Percentiles rank a stretch among this genome's conserved stretches.
phyloP scores from a whole-genome alignment of 2,329 filamentous ascomycete species.

The Pseudogymnoascus sp. region DNA sequence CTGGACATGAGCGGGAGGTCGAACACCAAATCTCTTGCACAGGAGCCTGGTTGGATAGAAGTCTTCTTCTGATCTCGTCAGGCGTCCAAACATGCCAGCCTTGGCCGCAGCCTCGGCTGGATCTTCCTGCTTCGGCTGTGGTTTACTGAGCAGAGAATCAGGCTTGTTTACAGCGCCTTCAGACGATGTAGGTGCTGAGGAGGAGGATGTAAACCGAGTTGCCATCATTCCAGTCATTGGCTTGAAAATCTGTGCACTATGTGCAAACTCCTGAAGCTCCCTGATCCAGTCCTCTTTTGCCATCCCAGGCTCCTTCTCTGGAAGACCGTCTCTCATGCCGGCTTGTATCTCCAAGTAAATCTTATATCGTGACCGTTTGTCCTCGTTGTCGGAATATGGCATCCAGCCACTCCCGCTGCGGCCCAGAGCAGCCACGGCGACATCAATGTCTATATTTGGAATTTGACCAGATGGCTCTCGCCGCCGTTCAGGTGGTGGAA shows the following conservation, averaged over 20 bases:
- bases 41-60: constrained; percentile 77
- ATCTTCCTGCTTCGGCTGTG: constrained; percentile 53
- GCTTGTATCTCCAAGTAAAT: constrained; percentile 72
- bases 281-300: constrained; percentile 66
- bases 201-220: constrained; percentile 75
- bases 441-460: constrained; percentile 57
- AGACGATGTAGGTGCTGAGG: constrained; percentile 36
- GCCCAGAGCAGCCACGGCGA: constrained; percentile 59
- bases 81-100: constrained; percentile 83
- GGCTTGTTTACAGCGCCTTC: constrained; percentile 30
- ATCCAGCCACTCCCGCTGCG: constrained; percentile 60
- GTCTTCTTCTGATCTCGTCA: constrained; percentile 64
- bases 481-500: constrained; percentile 54
- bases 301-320: constrained; percentile 37
- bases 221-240: constrained; percentile 91
- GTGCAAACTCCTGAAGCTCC: constrained; percentile 67
- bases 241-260: constrained; percentile 73
- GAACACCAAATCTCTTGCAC: constrained; percentile 95
- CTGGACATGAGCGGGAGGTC: constrained; percentile 60
- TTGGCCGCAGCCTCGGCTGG: constrained; percentile 79
- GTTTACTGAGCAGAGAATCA: constrained; percentile 38
- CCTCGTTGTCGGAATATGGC: constrained; percentile 76
- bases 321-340: constrained; percentile 49
- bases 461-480: constrained; percentile 50
- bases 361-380: constrained; percentile 73